Evolutionary conservation across 108 stramenopile species (phyloP), one percentile per base, ranked within the genome.

Genomic region (Skeletonema potamos): DNA sequence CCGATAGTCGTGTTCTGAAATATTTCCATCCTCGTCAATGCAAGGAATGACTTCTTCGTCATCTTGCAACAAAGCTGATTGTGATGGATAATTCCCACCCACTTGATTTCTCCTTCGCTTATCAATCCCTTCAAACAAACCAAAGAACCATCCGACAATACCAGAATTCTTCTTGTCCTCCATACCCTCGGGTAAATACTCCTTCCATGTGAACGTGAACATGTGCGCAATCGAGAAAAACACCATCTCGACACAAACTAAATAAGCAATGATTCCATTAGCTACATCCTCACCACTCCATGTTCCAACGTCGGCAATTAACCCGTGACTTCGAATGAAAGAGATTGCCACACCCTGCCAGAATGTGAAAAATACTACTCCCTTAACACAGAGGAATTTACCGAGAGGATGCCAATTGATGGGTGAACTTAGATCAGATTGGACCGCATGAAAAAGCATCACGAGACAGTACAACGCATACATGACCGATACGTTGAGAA

Each of bases 281-380:
- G 92, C 95, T 3, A 93, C 89, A 54, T 96, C 91, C 11, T 96
- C 92, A 5, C 87, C 90, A 30, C 87, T 87, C 95, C 95, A 96
- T 9, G 60, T 74, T 12, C 90, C 92, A 39, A 90, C 82, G 41
- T 89, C 86, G 22, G 80, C 86, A 68, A 96, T 93, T 39, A 92
- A 64, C 1, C 91, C 90, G 44, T 86, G 79, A 41, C 83, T 85
- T 17, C 82, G 55, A 1, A 97, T 55, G 27, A 91, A 92, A 24
- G 87, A 86, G 55, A 99, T 94, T 18, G 81, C 70, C 10, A 97
- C 89, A 12, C 92, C 85, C 79, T 99, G 98, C 98, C 95, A 96
- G 90, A 94, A 99, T 0, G 96, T 95, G 65, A 97, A 95, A 79
- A 99, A 99, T 6, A 99, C 91, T n/a, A 99, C 96, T 17, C 93